Evolutionary conservation across 2,329 filamentous ascomycete genomes (phyloP).

Genomic region (Fusarium stilboides): DNA sequence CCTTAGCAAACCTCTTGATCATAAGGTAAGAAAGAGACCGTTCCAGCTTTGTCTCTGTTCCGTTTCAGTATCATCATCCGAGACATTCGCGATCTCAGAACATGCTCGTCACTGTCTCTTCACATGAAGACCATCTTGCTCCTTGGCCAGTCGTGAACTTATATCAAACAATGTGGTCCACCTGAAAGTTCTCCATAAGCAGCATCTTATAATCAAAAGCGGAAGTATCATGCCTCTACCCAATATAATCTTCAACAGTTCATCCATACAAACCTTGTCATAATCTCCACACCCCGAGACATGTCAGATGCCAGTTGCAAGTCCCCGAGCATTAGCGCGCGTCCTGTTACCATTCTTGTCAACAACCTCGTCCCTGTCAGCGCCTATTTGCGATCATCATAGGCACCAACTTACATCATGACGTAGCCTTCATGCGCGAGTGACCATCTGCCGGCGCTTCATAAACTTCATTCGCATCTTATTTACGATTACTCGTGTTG

Average conservation of each 20-base stretch:
- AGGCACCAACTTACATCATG: constrained; percentile 19
- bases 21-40: constrained; percentile 6
- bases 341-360: constrained; percentile 10
- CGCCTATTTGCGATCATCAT: constrained; percentile 20
- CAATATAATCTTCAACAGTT: neutral
- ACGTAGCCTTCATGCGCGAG: constrained; percentile 12
- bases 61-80: constrained; percentile 35
- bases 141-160: constrained; percentile 1
- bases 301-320: constrained; percentile 12
- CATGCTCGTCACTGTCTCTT: constrained; percentile 1
- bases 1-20: constrained; percentile 1
- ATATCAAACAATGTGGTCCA: constrained; percentile 2
- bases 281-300: constrained; percentile 19
- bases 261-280: neutral
- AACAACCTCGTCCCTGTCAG: constrained; percentile 28
- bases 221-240: too few species aligned
- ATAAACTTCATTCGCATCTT: neutral
- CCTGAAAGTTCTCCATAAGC: neutral
- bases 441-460: constrained; percentile 1
- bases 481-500: neutral
- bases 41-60: constrained; percentile 37
- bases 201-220: neutral
- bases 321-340: constrained; percentile 27
- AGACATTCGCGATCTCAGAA: constrained; percentile 36
- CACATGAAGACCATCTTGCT: constrained; percentile 2